phyloP scores from a whole-genome alignment of 164 flowering plant species.

The Paratinospora sagittata region DNA sequence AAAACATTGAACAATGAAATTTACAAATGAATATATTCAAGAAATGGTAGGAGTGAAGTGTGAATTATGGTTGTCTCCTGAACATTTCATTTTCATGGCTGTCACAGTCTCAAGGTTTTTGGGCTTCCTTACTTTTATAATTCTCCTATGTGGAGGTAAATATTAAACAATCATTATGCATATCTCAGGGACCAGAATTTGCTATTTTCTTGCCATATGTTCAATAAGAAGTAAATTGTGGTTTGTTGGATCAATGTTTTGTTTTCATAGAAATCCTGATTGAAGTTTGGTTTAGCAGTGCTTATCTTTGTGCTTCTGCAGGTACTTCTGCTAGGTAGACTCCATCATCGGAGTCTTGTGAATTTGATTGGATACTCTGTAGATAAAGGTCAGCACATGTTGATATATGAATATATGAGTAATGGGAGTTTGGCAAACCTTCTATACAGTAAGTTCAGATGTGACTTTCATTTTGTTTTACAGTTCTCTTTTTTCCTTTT shows the following conservation, averaged over 20 bases:
- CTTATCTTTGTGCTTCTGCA: constrained; percentile 23
- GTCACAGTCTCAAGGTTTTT: background rate
- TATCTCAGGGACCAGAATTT: background rate
- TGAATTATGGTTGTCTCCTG: background rate
- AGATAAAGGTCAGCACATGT: constrained; percentile 84
- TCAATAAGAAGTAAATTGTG: background rate
- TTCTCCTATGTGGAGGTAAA: background rate
- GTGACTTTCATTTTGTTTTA: background rate
- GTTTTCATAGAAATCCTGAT: constrained; percentile 1
- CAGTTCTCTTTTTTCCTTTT: background rate
- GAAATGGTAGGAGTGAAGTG: no score
- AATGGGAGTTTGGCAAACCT: constrained; percentile 82
- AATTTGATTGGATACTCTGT: constrained; percentile 95
- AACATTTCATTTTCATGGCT: background rate
- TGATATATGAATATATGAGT: constrained; percentile 88
- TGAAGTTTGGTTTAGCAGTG: background rate
- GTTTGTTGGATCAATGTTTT: no score
- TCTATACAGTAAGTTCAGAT: constrained; percentile 53
- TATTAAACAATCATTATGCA: background rate
- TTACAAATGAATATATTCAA: no score
- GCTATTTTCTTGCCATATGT: no score
- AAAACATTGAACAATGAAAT: no score
- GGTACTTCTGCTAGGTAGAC: constrained; percentile 80
- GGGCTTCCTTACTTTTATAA: background rate
- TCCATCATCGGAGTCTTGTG: constrained; percentile 96